Conservation (phyloP, 148 eudicot genomes). For the Arctostaphylos glauca region DNA sequence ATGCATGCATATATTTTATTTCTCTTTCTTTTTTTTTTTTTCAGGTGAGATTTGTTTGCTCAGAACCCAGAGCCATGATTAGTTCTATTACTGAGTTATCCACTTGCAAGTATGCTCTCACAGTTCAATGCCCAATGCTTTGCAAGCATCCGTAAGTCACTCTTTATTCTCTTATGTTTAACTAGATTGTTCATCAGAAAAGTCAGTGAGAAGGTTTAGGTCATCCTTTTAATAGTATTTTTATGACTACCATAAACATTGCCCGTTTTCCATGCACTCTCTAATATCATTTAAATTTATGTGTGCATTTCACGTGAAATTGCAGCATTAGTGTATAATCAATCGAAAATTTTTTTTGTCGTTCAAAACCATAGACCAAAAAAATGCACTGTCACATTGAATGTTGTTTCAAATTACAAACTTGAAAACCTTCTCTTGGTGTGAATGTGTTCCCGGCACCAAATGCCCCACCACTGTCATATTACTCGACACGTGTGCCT, state of each 20-base stretch:
- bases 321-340: not conserved
- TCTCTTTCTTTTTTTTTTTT: slow-evolving; percentile 14
- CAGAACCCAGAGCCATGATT: slow-evolving; percentile 86
- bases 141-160: slow-evolving; percentile 88
- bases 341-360: not conserved
- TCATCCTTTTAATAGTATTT: not conserved
- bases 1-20: not conserved
- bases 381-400: not conserved
- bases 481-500: not conserved
- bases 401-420: not conserved
- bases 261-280: not conserved
- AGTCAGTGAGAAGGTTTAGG: not conserved
- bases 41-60: slow-evolving; percentile 92
- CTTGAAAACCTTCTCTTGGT: not conserved
- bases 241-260: not conserved
- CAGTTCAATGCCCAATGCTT: slow-evolving; percentile 72
- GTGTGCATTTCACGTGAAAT: not conserved
- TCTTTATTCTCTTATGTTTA: slow-evolving; percentile 14
- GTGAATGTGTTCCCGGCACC: not conserved
- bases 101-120: slow-evolving; percentile 95
- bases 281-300: not conserved
- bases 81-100: slow-evolving; percentile 86
- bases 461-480: not conserved
- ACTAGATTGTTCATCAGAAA: not conserved
- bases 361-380: not conserved